These are phyloP conservation scores for Asterionellopsis glacialis DNA, from an alignment of 108 stramenopile genomes.

Conservation along the genomic window DNA sequence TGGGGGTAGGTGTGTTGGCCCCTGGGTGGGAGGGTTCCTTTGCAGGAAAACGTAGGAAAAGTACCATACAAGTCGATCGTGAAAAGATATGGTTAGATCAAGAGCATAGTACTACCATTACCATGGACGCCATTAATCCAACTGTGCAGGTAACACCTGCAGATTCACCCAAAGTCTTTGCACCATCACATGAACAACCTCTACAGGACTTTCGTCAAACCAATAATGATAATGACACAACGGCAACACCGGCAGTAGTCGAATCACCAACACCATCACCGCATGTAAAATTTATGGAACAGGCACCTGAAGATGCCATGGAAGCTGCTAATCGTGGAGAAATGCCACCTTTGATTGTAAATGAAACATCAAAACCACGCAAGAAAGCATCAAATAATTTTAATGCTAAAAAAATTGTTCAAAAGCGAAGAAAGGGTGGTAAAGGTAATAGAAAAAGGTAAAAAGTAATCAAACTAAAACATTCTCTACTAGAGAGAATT, in stretches of 20 bases:
- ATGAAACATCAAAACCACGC: too few species aligned
- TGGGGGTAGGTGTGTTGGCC: slow-evolving; percentile 44
- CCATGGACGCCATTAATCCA: too few species aligned
- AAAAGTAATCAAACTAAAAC: too few species aligned
- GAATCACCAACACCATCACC: background rate
- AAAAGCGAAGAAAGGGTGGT: too few species aligned
- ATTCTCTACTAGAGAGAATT: too few species aligned
- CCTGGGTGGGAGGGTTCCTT: slow-evolving; percentile 46
- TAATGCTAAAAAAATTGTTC: slow-evolving; percentile 8
- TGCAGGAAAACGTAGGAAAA: slow-evolving; percentile 41
- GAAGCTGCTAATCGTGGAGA: slow-evolving; percentile 65
- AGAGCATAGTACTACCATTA: too few species aligned
- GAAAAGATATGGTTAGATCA: background rate
- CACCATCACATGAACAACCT: slow-evolving; percentile 5
- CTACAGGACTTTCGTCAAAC: background rate
- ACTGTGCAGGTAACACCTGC: too few species aligned
- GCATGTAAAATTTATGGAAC: slow-evolving; percentile 11
- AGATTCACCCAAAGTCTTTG: too few species aligned
- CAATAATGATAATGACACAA: slow-evolving; percentile 11
- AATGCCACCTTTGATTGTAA: too few species aligned
- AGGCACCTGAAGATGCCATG: slow-evolving; percentile 41
- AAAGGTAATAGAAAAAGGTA: too few species aligned
- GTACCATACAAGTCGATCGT: slow-evolving; percentile 37
- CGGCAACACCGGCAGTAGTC: slow-evolving; percentile 11
- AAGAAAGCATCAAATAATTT: background rate